phyloP scores from a whole-genome alignment of 805 yeast species.

The Cyberlindnera maclurae region DNA sequence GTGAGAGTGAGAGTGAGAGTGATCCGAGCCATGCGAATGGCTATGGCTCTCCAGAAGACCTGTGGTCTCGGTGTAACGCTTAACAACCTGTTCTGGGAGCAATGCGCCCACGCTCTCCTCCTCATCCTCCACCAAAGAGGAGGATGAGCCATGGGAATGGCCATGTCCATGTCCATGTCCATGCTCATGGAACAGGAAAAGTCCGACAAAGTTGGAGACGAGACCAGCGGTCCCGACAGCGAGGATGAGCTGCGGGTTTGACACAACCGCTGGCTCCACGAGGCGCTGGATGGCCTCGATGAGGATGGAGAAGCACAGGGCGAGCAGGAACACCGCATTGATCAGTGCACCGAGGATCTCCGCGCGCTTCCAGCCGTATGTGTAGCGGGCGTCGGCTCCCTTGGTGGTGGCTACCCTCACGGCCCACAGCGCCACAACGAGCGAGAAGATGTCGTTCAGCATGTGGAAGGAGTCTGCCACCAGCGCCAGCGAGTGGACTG shows the following conservation, averaged over 20 bases:
- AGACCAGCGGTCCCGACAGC: constrained; percentile 82
- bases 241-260: constrained; percentile 76
- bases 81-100: constrained; percentile 42
- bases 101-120: constrained; percentile 24
- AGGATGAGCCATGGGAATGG: constrained; percentile 21
- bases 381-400: constrained; percentile 80
- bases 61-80: constrained; percentile 22
- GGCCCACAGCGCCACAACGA: constrained; percentile 93
- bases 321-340: constrained; percentile 88
- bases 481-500: constrained; percentile 89
- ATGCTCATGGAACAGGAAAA: constrained; percentile 83
- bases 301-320: constrained; percentile 85
- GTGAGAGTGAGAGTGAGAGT: constrained; percentile 7
- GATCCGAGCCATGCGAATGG: constrained; percentile 6
- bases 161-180: constrained; percentile 46
- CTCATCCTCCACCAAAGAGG: constrained; percentile 10
- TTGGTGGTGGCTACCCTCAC: constrained; percentile 79
- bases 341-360: constrained; percentile 93
- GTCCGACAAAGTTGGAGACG: constrained; percentile 73
- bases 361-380: constrained; percentile 98
- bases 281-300: constrained; percentile 91
- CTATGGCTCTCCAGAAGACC: constrained; percentile 10
- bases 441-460: constrained; percentile 89
- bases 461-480: constrained; percentile 97
- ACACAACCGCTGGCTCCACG: constrained; percentile 68